These are phyloP conservation scores for Pseudozyma pruni DNA, from an alignment of 1,284 basidiomycete genomes.

Conservation along the genomic window DNA sequence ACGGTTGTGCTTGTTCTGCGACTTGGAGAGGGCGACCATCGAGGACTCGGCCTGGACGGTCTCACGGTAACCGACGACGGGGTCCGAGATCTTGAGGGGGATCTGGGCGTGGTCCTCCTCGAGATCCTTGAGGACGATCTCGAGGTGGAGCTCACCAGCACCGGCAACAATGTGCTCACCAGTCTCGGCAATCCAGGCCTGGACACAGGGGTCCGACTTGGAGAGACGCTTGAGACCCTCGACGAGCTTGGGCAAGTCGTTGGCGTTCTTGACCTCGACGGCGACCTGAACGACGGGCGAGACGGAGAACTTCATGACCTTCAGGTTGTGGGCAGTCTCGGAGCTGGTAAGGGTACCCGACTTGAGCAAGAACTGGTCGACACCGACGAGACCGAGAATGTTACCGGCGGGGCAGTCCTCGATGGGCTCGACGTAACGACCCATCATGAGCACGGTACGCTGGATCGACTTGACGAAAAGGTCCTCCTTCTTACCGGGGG, in stretches of 20 bases:
- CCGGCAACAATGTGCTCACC: constrained; percentile 99
- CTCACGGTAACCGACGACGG: constrained; percentile 98
- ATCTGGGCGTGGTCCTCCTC: constrained; percentile 99
- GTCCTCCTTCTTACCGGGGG: constrained; percentile 99
- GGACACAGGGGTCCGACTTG: constrained; percentile 99
- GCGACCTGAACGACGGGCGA: constrained; percentile 99
- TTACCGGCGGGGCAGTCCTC: constrained; percentile 99
- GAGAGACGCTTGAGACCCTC: constrained; percentile 99
- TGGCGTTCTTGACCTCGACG: constrained; percentile 99
- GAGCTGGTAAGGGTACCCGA: constrained; percentile 94
- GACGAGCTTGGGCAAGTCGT: constrained; percentile 98
- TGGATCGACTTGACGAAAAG: constrained; percentile 98
- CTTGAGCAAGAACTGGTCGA: constrained; percentile 99
- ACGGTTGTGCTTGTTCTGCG: constrained; percentile 99
- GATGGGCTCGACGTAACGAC: constrained; percentile 97
- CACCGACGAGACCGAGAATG: constrained; percentile 98
- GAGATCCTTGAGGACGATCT: constrained; percentile 99
- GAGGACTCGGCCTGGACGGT: constrained; percentile 95
- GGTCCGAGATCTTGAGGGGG: constrained; percentile 98
- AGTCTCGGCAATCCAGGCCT: constrained; percentile 89
- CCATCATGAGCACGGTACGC: constrained; percentile 99
- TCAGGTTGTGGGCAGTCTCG: constrained; percentile 99
- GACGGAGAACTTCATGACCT: constrained; percentile 91
- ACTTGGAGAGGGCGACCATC: constrained; percentile 97
- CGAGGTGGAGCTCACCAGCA: constrained; percentile 98